Percentiles rank a stretch among this genome's conserved stretches.
Evolutionary conservation across 176 grass and related monocot species (phyloP).

Genomic region (Eleusine indica): DNA sequence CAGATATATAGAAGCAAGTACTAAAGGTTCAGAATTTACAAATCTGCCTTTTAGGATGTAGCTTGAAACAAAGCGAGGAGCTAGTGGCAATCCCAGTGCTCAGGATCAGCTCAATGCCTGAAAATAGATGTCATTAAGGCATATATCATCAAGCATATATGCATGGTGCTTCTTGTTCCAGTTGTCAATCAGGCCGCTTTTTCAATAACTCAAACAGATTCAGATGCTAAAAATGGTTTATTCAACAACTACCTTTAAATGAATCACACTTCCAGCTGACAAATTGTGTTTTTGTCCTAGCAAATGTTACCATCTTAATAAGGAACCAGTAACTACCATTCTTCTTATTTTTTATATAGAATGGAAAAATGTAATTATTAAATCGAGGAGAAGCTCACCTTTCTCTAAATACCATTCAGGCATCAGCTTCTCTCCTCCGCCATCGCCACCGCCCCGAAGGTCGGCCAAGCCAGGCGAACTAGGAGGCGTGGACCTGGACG

Average conservation of each 20-base stretch:
- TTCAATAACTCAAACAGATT: neutral
- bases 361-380: neutral
- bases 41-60: neutral
- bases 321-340: neutral
- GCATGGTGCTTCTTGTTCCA: neutral
- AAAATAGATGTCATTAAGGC: slow-evolving; percentile 2
- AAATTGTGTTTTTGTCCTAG: too few species aligned
- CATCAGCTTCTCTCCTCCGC: slow-evolving; percentile 74
- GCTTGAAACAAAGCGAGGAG: slow-evolving; percentile 65
- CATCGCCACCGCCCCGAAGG: too few species aligned
- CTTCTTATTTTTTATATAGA: too few species aligned
- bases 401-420: slow-evolving; percentile 92
- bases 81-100: slow-evolving; percentile 87
- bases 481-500: too few species aligned
- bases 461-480: too few species aligned
- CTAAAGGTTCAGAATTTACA: neutral
- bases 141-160: neutral
- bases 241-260: neutral
- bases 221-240: neutral
- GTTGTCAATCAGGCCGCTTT: neutral
- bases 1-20: neutral
- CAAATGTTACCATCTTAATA: too few species aligned
- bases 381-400: slow-evolving; percentile 43
- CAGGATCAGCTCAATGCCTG: slow-evolving; percentile 84
- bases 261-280: neutral